Conservation (phyloP, 2,329 filamentous ascomycete species). For the Stachybotrys elegans region DNA sequence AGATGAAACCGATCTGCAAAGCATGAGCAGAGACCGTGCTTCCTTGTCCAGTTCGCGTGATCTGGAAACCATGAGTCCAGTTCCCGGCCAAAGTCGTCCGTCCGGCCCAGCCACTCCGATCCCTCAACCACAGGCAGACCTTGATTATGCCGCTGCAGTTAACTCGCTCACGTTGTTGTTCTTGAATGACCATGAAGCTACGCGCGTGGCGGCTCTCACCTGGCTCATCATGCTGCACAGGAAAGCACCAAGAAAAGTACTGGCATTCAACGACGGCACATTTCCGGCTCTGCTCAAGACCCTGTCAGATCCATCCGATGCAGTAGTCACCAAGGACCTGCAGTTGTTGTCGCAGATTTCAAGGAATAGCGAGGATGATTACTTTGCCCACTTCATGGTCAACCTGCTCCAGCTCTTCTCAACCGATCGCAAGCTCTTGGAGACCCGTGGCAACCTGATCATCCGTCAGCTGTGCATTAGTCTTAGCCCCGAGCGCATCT, state of each 20-base stretch:
- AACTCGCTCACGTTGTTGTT: constrained; percentile 90
- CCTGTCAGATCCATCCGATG: constrained; percentile 88
- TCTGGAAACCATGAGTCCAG: constrained; percentile 46
- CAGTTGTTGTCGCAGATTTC: constrained; percentile 95
- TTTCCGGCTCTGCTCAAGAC: constrained; percentile 96
- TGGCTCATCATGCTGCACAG: constrained; percentile 98
- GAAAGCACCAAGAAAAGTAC: constrained; percentile 87
- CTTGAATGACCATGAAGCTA: constrained; percentile 94
- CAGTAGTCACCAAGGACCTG: constrained; percentile 90
- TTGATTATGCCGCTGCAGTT: constrained; percentile 95
- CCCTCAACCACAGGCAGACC: constrained; percentile 54
- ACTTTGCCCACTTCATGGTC: constrained; percentile 98
- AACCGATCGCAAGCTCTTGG: constrained; percentile 84
- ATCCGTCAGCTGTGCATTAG: constrained; percentile 93
- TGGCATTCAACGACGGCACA: constrained; percentile 94
- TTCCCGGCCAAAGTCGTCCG: constrained; percentile 41
- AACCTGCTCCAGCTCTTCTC: constrained; percentile 93
- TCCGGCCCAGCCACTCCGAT: constrained; percentile 34
- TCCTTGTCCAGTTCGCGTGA: constrained; percentile 51
- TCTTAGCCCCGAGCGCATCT: constrained; percentile 90
- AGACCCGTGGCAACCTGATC: constrained; percentile 91
- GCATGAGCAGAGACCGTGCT: constrained; percentile 37
- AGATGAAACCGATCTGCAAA: constrained; percentile 51
- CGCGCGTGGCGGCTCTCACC: constrained; percentile 84
- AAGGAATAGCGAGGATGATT: constrained; percentile 91